phyloP scores from a whole-genome alignment of 2,329 filamentous ascomycete genomes.

The Ophioceras dolichostomum region DNA sequence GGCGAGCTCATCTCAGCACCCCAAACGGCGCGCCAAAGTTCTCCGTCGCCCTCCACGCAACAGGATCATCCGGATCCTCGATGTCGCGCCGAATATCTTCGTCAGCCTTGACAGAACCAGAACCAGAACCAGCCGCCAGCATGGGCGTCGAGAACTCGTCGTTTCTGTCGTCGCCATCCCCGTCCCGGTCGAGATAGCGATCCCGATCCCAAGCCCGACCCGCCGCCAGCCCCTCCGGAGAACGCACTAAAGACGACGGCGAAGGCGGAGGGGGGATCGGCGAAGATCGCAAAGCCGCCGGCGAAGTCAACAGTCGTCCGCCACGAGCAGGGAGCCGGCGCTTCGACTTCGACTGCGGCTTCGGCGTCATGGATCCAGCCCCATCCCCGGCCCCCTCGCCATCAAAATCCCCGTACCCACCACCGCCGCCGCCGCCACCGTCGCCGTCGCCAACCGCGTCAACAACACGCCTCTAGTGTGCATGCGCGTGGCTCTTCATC shows the following conservation, averaged over 20 bases:
- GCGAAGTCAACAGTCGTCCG: neutral
- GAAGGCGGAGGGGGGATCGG: neutral
- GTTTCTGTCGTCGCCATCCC: too few relatives aligned
- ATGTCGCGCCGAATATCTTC: too few relatives aligned
- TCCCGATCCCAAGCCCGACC: neutral
- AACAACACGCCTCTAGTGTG: constrained; percentile 1
- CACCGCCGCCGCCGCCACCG: neutral
- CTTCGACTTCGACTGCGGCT: neutral
- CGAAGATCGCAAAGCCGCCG: neutral
- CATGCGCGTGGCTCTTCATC: neutral
- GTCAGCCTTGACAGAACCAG: too few relatives aligned
- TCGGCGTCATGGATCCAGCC: neutral
- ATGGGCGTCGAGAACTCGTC: too few relatives aligned
- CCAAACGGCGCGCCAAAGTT: neutral
- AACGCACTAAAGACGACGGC: neutral
- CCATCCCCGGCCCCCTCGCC: too few relatives aligned
- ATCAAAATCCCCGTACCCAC: neutral
- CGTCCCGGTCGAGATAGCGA: too few relatives aligned
- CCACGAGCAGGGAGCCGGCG: neutral
- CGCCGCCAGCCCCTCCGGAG: neutral
- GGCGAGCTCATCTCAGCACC: neutral
- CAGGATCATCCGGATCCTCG: neutral
- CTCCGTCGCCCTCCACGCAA: neutral
- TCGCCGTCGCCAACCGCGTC: neutral
- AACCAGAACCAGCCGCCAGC: too few relatives aligned